Conservation (phyloP, 345 rosid species). For the Cardiospermum halicacabum region DNA sequence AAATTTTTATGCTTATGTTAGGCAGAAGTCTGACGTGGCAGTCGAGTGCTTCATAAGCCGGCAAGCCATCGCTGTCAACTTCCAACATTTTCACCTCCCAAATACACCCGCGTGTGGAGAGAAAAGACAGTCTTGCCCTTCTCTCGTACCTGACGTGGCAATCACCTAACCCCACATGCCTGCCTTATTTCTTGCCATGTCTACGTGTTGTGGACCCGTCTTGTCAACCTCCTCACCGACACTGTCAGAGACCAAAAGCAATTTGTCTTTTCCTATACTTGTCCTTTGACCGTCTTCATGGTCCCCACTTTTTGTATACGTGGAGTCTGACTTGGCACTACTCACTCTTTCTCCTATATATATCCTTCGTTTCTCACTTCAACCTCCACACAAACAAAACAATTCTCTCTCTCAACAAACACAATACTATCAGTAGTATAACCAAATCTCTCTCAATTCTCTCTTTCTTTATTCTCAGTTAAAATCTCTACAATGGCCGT, state of each 20-base stretch:
- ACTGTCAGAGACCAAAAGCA: conserved; percentile 5
- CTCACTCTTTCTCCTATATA: conserved; percentile 39
- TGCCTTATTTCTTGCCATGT: conserved; percentile 43
- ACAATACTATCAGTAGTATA: too few species aligned
- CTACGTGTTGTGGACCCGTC: conserved; percentile 45
- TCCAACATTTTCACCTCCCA: conserved; percentile 33
- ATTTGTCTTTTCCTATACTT: background rate
- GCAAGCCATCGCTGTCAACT: conserved; percentile 30
- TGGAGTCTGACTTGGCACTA: conserved; percentile 35
- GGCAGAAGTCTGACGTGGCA: conserved; percentile 18
- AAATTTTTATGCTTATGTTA: background rate
- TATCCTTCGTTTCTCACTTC: conserved; percentile 12
- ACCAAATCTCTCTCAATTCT: background rate
- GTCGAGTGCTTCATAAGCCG: conserved; percentile 30
- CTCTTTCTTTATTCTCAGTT: background rate
- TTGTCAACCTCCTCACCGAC: conserved; percentile 37
- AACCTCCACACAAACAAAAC: conserved; percentile 9
- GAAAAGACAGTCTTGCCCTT: conserved; percentile 1
- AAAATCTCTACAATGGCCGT: conserved; percentile 46
- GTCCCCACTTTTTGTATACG: conserved; percentile 16
- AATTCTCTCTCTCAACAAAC: conserved; percentile 7
- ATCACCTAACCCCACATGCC: conserved; percentile 75
- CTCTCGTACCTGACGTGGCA: conserved; percentile 47
- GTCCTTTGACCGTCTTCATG: background rate
- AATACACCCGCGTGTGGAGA: conserved; percentile 29